Conservation (phyloP, 495 filamentous ascomycete species). For the Podospora comata region DNA sequence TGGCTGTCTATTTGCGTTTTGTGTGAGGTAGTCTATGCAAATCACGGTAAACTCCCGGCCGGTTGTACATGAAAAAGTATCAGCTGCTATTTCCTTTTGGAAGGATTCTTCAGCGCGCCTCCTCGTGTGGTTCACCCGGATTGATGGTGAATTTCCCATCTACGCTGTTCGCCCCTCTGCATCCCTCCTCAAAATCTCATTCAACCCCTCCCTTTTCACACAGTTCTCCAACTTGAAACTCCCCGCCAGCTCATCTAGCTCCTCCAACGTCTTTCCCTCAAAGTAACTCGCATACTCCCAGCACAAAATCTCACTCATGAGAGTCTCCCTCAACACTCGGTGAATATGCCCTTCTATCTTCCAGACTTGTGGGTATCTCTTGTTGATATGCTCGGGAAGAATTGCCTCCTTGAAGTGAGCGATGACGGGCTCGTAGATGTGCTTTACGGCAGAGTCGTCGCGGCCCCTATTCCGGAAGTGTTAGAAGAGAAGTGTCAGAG, state of each 20-base stretch:
- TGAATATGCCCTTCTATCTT: constrained; percentile 54
- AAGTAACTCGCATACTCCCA: constrained; percentile 60
- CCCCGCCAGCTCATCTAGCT: constrained; percentile 55
- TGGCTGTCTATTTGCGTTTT: too few species aligned
- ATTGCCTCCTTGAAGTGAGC: constrained; percentile 25
- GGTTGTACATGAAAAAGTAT: too few species aligned
- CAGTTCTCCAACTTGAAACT: constrained; percentile 59
- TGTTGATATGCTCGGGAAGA: constrained; percentile 30
- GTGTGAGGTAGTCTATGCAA: too few species aligned
- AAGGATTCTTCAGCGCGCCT: too few species aligned
- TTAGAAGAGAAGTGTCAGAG: neutral
- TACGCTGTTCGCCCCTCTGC: neutral
- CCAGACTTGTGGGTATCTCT: constrained; percentile 56
- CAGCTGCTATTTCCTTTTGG: too few species aligned
- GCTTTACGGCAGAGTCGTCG: constrained; percentile 30
- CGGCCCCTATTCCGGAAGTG: constrained; percentile 38
- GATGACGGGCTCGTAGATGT: constrained; percentile 35
- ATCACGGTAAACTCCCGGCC: too few species aligned
- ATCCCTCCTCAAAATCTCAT: constrained; percentile 46
- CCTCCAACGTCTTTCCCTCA: constrained; percentile 47
- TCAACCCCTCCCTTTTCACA: constrained; percentile 53
- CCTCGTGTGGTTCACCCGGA: too few species aligned
- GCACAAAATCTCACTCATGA: constrained; percentile 50
- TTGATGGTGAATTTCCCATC: too few species aligned
- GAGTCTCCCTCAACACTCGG: constrained; percentile 51